Evolutionary conservation across 2,329 filamentous ascomycete species (phyloP).

Genomic region (Fusarium begoniae): DNA sequence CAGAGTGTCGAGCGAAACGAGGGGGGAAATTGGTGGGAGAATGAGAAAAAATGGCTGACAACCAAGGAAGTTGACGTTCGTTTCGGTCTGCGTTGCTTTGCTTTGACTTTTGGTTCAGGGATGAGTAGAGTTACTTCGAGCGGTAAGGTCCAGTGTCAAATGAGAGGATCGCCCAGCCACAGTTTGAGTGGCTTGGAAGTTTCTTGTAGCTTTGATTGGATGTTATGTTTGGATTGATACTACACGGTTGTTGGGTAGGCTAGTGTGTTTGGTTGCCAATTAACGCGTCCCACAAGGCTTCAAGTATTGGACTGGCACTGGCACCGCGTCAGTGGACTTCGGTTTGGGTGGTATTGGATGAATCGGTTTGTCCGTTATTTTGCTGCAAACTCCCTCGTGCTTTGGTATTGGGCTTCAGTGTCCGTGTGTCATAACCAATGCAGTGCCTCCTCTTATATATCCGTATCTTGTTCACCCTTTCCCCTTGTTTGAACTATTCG

Average conservation of each 20-base stretch:
- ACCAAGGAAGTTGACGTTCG: slow-evolving; percentile 43
- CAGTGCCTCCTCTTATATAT: background rate
- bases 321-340: background rate
- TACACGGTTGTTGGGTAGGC: slow-evolving; percentile 26
- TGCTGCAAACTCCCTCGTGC: background rate
- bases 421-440: background rate
- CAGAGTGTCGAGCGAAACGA: slow-evolving; percentile 24
- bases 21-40: slow-evolving; percentile 34
- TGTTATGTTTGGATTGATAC: slow-evolving; percentile 15
- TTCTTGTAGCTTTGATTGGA: slow-evolving; percentile 24
- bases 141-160: slow-evolving; percentile 21
- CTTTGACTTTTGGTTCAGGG: slow-evolving; percentile 43
- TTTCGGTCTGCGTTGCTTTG: background rate
- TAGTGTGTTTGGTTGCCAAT: slow-evolving; percentile 12
- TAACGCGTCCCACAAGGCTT: slow-evolving; percentile 31
- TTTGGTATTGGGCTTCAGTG: background rate
- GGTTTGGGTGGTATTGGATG: background rate
- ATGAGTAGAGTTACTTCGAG: slow-evolving; percentile 35
- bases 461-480: background rate
- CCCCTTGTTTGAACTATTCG: background rate
- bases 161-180: slow-evolving; percentile 34
- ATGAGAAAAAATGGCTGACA: slow-evolving; percentile 33
- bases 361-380: slow-evolving; percentile 4
- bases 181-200: slow-evolving; percentile 23
- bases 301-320: background rate